Base-by-base conservation (phyloP, 164 flowering plant species). In the Akebia trifoliata region DNA sequence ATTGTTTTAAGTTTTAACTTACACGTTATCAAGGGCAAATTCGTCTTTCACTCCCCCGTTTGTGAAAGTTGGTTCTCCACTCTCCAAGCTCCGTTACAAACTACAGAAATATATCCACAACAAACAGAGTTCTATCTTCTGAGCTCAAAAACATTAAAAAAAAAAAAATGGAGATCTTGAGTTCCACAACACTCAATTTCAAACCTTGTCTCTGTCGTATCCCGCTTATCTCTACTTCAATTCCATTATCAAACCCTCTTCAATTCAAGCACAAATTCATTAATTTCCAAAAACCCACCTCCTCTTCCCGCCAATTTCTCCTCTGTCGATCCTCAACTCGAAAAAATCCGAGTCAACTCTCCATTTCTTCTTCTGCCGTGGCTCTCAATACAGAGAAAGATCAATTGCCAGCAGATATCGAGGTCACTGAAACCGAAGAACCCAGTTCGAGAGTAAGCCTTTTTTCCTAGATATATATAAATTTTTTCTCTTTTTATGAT, bases 361-460 rank as follows among this genome's bases (percentile, higher is more conserved):
- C 47, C 2, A 64, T 61, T 63, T 60, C 71, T 8, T 53, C 81
- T 8, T 38, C 82, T 34, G 26, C 79, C 0, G 56, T 62, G 22
- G 68, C 63, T 43, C 26, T 18, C 56, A 56, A 42, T 43, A n/a
- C 59, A 4, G 71, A 70, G 18, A 44, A 31, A 25, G 91, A 87
- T 20, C 56, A 68, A 62, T 81, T 87, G 30, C 92, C 90, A 1
- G 91, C 85, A 8, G 87, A 84, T 40, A 20, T 91, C 39, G 56
- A 70, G 8, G 84, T 87, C 43, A 71, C 77, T 0, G 86, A 80
- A 69, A 73, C 73, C 26, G 57, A 51, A 45, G 88, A 87, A 53
- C 87, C 90, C 62, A 74, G 71, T 65, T 84, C 85, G 22, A 81
- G 79, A 56, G 97, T 90, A 40, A 70, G 81, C 63, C 2, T 15